Base-by-base conservation (phyloP, 306 rosid genomes). In the Adenanthera pavonina region DNA sequence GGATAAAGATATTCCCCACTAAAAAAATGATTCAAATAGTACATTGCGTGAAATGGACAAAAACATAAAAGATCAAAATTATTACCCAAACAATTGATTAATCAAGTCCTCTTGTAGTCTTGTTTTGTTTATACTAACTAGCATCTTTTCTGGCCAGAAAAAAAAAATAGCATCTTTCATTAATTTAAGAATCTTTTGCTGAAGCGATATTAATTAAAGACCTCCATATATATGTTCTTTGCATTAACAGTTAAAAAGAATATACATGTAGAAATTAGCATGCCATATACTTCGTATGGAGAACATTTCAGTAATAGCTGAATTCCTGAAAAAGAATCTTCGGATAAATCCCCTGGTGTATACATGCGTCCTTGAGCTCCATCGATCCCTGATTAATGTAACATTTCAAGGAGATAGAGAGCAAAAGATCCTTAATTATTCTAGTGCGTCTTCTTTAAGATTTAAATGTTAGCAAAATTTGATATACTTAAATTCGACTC, bases 41-140 rank as follows among this genome's bases (percentile, higher is more conserved):
- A 73, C 64, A 57, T 61, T 51, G 77, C 71, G 19, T 57, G 7
- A 75, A 33, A 34, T 62, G 35, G 38, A 54, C 56, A 49, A 25
- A 54, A 34, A 19, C 19, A 57, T 47, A 44, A 73, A 51, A 62
- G 56, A 73, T 51, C 75, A 19, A 49, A 34, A 80, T 9, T 75
- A 80, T 9, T 75, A 6, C 36, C 7, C 25, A 47, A 15, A 46
- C 36, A 76, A 40, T 10, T 30, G 41, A 36, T 3, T 56, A 69
- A 40, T 11, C 34, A 44, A 38, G 4, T 57, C 61, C 43, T 65
- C 54, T 49, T 54, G 40, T 17, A 54, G 61, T 11, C 12, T 54
- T n/a, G 61, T 19, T 54, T 54, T n/a, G 61, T 30, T 53, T 77
- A n/a, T 61, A 72, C 25, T 65, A 65, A 20, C 0, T 4, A 8